Percentiles rank a stretch among this genome's conserved stretches.
Conservation (phyloP, 2,329 filamentous ascomycete genomes). For the Neopestalotiopsis clavispora region DNA sequence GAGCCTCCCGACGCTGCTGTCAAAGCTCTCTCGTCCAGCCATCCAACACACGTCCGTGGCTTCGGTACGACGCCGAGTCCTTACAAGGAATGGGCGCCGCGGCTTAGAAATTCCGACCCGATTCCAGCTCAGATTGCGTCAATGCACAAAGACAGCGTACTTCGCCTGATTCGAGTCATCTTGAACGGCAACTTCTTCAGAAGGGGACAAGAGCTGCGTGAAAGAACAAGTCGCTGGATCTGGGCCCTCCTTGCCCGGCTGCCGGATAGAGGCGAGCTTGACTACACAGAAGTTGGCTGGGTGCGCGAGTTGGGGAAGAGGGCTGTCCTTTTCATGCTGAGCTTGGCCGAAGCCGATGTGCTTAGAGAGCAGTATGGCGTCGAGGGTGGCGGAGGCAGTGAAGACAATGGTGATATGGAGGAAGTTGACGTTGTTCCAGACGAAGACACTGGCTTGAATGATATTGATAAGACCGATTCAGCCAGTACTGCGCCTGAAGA, state of each 20-base stretch:
- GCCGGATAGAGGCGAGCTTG: slow-evolving; percentile 75
- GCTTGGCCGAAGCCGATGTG: slow-evolving; percentile 57
- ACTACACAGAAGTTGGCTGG: slow-evolving; percentile 75
- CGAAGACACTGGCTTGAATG: background rate
- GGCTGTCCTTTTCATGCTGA: slow-evolving; percentile 66
- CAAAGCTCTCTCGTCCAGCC: slow-evolving; percentile 55
- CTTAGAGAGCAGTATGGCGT: slow-evolving; percentile 48
- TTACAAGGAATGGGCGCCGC: slow-evolving; percentile 55
- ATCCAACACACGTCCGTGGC: slow-evolving; percentile 60
- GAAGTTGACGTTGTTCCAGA: background rate
- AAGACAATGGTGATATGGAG: slow-evolving; percentile 28
- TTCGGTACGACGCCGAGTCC: slow-evolving; percentile 56
- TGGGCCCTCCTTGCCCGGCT: slow-evolving; percentile 82
- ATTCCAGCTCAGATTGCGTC: slow-evolving; percentile 63
- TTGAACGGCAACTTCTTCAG: slow-evolving; percentile 67
- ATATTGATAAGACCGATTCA: background rate
- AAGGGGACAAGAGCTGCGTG: slow-evolving; percentile 62
- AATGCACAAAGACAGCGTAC: slow-evolving; percentile 69
- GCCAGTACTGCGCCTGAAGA: background rate
- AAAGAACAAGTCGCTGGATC: slow-evolving; percentile 78
- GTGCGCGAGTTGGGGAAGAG: slow-evolving; percentile 81
- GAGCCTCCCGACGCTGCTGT: slow-evolving; percentile 58
- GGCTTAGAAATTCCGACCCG: slow-evolving; percentile 59
- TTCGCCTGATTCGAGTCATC: slow-evolving; percentile 71
- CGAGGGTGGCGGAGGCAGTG: slow-evolving; percentile 32